phyloP scores from a whole-genome alignment of 192 early-diverging fungal species.

The Irineochytrium annulatum region DNA sequence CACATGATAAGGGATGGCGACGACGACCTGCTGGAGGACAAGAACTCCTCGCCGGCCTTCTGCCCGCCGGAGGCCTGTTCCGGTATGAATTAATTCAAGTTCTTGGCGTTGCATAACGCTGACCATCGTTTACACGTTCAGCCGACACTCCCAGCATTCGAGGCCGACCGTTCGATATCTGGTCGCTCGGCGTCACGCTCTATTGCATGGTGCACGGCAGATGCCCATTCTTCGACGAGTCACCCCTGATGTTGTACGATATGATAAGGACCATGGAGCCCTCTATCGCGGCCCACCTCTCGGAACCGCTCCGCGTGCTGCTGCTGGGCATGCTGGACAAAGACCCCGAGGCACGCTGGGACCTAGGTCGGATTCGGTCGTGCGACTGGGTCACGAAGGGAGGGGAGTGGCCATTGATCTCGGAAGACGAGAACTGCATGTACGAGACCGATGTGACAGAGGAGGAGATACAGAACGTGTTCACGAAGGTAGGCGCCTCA shows the following conservation, averaged over 20 bases:
- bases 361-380: constrained; percentile 30
- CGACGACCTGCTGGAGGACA: constrained; percentile 37
- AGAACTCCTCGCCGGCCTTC: constrained; percentile 54
- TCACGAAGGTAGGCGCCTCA: constrained; percentile 22
- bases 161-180: constrained; percentile 52
- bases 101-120: background rate
- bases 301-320: constrained; percentile 25
- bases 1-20: constrained; percentile 51
- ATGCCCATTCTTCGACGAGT: constrained; percentile 47
- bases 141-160: constrained; percentile 16
- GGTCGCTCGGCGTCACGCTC: constrained; percentile 57
- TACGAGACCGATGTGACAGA: constrained; percentile 40
- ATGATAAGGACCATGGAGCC: constrained; percentile 39
- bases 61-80: constrained; percentile 49
- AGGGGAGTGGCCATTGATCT: constrained; percentile 32
- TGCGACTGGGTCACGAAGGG: constrained; percentile 44
- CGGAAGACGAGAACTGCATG: constrained; percentile 44
- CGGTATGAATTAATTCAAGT: constrained; percentile 29
- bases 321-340: constrained; percentile 43
- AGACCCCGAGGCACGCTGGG: constrained; percentile 34
- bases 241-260: constrained; percentile 30
- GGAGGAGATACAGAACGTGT: constrained; percentile 48
- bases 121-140: background rate
- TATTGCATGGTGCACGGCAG: constrained; percentile 55
- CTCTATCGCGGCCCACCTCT: constrained; percentile 20